Base-by-base conservation (phyloP, 805 yeast species). In the Saccharomycopsis olivae region DNA sequence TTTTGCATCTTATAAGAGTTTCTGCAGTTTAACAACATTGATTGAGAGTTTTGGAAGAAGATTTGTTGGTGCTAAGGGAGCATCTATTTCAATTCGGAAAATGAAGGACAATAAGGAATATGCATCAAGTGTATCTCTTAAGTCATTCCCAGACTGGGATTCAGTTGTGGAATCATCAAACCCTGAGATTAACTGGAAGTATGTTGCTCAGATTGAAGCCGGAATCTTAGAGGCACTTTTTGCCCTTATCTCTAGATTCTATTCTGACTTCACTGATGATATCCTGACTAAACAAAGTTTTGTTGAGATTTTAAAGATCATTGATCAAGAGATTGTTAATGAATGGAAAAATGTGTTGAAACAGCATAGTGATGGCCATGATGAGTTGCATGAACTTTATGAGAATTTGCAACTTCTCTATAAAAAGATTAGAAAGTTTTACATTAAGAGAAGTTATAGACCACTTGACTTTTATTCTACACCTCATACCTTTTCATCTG, bases 211-310 rank as follows among this genome's bases (percentile, higher is more conserved):
- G 52, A 82, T 88, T 32, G 92, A 87, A 53, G 66, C 81, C 29
- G 94, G 94, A 30, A 74, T 87, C 24, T 62, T 87, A 44, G 94
- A 84, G 53, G 84, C 86, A 0, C 61, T 86, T 41, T 68, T 75
- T 33, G 69, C 79, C 23, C 68, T 94, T 56, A 73, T 85, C 16
- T 68, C 73, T 34, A 78, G 79, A 49, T 84, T 81, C 53, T 87
- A 79, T 55, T 59, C 71, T 21, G 92, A 84, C 53, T 84, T 88
- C 52, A 68, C 78, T 3, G 81, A 77, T 53, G 84, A 81, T 49
- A 53, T 79, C 46, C 57, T 61, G 10, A 75, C 78, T 51, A 75
- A 80, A 49, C 61, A 65, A 3, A 62, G 69, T 2, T 68, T 85
- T 51, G 71, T 81, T 38, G 78, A 77, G 43, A 62, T 86, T 33